Percentiles rank a stretch among this genome's conserved stretches.
Conservation (phyloP, 2,329 filamentous ascomycete genomes). For the Ceratocystis papillata region DNA sequence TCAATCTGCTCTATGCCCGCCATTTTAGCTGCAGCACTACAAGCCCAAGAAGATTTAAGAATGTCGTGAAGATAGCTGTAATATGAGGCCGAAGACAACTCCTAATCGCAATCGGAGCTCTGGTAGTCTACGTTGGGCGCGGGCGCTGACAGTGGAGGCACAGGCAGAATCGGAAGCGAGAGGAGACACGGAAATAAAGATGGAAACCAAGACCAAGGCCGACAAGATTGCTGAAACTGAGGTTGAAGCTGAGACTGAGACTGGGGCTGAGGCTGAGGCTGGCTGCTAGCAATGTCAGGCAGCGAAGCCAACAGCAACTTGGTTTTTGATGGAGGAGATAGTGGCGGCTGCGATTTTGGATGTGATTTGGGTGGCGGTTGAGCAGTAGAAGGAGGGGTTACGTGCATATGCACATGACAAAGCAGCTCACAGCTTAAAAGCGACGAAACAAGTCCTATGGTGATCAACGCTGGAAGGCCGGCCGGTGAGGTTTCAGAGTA, state of each 20-base stretch:
- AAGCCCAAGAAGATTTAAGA: conserved; percentile 17
- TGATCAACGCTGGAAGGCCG: conserved; percentile 18
- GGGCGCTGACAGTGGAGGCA: neutral
- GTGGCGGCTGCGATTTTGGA: neutral
- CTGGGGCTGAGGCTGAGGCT: neutral
- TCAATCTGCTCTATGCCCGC: conserved; percentile 93
- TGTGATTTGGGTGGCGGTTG: conserved; percentile 24
- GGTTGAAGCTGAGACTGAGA: neutral
- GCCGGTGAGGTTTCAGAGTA: neutral
- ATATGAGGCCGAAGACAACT: conserved; percentile 16
- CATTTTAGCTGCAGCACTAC: conserved; percentile 42
- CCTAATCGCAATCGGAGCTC: conserved; percentile 11
- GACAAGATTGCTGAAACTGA: neutral
- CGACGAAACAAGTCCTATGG: conserved; percentile 23
- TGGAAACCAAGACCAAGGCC: neutral
- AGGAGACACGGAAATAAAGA: neutral
- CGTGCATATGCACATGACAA: conserved; percentile 24
- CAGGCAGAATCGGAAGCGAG: neutral
- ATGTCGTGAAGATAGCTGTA: conserved; percentile 11
- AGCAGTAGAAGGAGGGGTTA: conserved; percentile 18
- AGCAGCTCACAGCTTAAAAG: conserved; percentile 24
- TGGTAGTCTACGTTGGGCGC: neutral
- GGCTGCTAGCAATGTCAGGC: neutral
- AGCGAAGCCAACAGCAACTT: neutral
- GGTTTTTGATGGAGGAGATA: neutral